Base-by-base conservation (phyloP, 2,329 filamentous ascomycete genomes). In the Epichloe sibirici region DNA sequence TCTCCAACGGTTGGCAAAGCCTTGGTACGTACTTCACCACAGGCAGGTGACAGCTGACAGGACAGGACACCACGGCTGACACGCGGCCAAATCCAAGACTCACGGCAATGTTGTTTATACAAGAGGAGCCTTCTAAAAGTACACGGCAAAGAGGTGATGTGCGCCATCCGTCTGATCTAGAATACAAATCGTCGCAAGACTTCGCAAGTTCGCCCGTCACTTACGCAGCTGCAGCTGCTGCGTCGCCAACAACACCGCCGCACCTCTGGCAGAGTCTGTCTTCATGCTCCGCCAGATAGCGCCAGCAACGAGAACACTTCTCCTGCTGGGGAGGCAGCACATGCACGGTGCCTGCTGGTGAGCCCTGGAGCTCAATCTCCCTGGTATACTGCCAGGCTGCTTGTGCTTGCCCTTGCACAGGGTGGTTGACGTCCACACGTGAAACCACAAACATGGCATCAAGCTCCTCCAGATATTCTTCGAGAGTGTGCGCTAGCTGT, bases 221-320 rank as follows among this genome's bases (percentile, higher is more conserved):
- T 55, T 2, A 53, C 50, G 39, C 53, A 34, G 50, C 17, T 21
- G 17, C 49, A 37, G 55, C 52, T 49, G 49, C 55, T 43, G 44
- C 47, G 44, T 58, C 54, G 40, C 57, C 53, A 39, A 91, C 76
- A 38, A 85, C 79, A 12, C 80, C 76, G 34, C 83, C 81, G 65
- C 91, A 97, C 63, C 89, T 74, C 48, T 67, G 69, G 67, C 91
- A 97, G 17, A 95, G 70, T 40, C 71, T 66, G 17, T 86, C 81
- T 59, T 84, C 76, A 47, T 69, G 69, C n/a, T 77, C 72, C n/a
- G 86, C 83, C 25, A 86, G 76, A 66, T 88, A 95, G 56, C 86
- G 81, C 93, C 93, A 98, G 70, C 93, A 98, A 49, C 93, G 76
- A 1, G 80, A 76, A 65, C 93, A 98, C 67, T 97, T 98, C 46